These are phyloP conservation scores for Xylaria curta DNA, from an alignment of 495 filamentous ascomycete species.

Conservation along the genomic window DNA sequence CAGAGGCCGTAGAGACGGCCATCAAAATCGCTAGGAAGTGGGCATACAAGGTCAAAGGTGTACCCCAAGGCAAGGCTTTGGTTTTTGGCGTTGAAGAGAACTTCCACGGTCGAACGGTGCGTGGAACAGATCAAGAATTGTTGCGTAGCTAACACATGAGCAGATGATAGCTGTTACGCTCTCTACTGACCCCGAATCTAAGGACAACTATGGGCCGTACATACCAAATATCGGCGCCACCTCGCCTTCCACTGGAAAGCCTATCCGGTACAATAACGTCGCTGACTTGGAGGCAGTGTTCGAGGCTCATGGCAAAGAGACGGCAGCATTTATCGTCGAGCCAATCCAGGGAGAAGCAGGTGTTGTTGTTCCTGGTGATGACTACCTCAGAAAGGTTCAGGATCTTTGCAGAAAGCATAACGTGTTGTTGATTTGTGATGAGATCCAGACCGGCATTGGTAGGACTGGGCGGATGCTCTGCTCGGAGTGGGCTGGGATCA, in stretches of 20 bases:
- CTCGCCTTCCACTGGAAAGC: conserved; percentile 76
- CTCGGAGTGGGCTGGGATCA: conserved; percentile 92
- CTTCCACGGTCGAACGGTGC: conserved; percentile 94
- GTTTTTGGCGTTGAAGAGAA: conserved; percentile 88
- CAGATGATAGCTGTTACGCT: conserved; percentile 95
- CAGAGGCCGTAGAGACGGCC: conserved; percentile 97
- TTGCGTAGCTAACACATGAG: conserved; percentile 34
- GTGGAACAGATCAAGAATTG: conserved; percentile 36
- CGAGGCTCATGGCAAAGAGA: conserved; percentile 78
- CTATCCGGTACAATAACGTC: conserved; percentile 86
- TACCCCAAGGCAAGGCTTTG: conserved; percentile 81
- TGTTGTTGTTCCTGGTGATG: conserved; percentile 91
- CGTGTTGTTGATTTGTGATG: conserved; percentile 93
- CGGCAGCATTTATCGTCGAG: conserved; percentile 94
- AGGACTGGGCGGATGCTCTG: conserved; percentile 93
- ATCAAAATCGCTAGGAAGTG: conserved; percentile 98
- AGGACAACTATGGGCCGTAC: conserved; percentile 96
- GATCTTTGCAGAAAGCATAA: conserved; percentile 92
- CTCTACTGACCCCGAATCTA: conserved; percentile 92
- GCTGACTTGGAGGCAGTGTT: conserved; percentile 80
- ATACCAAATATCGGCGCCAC: conserved; percentile 83
- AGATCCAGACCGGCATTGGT: conserved; percentile 98
- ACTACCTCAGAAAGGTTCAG: conserved; percentile 82
- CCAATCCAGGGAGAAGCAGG: conserved; percentile 98
- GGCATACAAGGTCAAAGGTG: conserved; percentile 96